Evolutionary conservation across 257 asterid genomes (phyloP), one percentile per base, ranked within the genome.

Genomic region (Solanum virginianum): DNA sequence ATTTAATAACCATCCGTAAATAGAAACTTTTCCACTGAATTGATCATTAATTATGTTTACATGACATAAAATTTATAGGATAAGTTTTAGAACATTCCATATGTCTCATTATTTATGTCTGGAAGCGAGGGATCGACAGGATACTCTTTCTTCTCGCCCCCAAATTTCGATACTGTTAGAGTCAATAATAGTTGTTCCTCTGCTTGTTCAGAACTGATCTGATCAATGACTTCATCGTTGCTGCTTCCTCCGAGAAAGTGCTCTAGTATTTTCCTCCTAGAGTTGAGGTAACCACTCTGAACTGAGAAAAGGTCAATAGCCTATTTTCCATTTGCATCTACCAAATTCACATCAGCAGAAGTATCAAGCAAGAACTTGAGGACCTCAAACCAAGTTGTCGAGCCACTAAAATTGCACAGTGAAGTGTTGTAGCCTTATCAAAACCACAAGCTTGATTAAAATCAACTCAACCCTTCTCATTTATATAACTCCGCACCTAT

Each of bases 51-150:
- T 32, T 32, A 32, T 0, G 36, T 32, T 32, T 32, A 32, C 4
- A 32, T 32, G 36, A 32, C 4, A 32, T 3, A 32, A 32, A 32
- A 32, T 32, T 32, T 32, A 32, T 2, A 32, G 36, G 36, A 32
- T 32, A 32, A 32, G 36, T 32, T 3, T 32, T 0, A 32, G 0
- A 32, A 32, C 4, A 32, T 32, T 32, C 87, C 90, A 81, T 85
- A 88, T 26, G 87, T 83, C 56, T 88, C 89, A 8, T 85, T 87
- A 81, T 90, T 90, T 80, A 90, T 88, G 82, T 90, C 90, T 1
- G 92, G 92, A 86, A 90, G 91, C 43, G 92, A 88, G 20, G 92
- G 90, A 84, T 90, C 91, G n/a, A 88, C 74, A 57, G 90, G 91
- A 60, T 86, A 90, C 65, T 87, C 91, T 82, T 87, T 90, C 86